These are phyloP conservation scores for Ichthyophthirius multifiliis DNA, from an alignment of 169 alveolate species.

Conservation along the genomic window DNA sequence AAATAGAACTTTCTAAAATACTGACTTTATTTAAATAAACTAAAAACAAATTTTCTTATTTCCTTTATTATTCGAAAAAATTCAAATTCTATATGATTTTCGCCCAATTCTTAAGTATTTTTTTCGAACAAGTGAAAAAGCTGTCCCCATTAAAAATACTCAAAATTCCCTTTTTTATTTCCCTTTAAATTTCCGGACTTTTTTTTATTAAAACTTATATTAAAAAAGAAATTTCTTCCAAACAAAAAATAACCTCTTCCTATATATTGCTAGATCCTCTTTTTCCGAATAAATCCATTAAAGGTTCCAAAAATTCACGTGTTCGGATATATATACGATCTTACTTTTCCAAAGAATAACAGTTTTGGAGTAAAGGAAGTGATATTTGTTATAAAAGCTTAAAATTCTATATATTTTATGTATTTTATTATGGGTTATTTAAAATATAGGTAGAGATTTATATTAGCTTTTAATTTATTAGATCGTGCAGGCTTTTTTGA, in stretches of 20 bases:
- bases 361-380: conserved; percentile 23
- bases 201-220: too few relatives aligned
- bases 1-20: conserved; percentile 17
- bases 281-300: conserved; percentile 24
- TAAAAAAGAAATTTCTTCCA: too few relatives aligned
- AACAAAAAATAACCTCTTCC: too few relatives aligned
- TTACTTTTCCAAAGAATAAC: conserved; percentile 29
- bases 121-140: conserved; percentile 12
- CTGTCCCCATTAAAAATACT: conserved; percentile 29
- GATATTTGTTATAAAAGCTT: conserved; percentile 24
- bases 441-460: conserved; percentile 11
- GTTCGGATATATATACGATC: conserved; percentile 29
- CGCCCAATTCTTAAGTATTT: conserved; percentile 32
- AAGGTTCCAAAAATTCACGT: conserved; percentile 26
- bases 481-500: conserved; percentile 31
- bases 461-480: conserved; percentile 28
- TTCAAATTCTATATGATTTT: conserved; percentile 35
- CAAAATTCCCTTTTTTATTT: conserved; percentile 13
- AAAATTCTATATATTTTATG: too few relatives aligned
- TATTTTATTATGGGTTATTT: too few relatives aligned
- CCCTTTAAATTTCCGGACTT: too few relatives aligned
- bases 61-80: background rate
- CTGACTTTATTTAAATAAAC: conserved; percentile 24
- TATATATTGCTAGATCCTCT: background rate
- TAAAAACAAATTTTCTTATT: conserved; percentile 15